Evolutionary conservation across 129 eudicot genomes (phyloP).

Genomic region (Heracleum sosnowskyi): DNA sequence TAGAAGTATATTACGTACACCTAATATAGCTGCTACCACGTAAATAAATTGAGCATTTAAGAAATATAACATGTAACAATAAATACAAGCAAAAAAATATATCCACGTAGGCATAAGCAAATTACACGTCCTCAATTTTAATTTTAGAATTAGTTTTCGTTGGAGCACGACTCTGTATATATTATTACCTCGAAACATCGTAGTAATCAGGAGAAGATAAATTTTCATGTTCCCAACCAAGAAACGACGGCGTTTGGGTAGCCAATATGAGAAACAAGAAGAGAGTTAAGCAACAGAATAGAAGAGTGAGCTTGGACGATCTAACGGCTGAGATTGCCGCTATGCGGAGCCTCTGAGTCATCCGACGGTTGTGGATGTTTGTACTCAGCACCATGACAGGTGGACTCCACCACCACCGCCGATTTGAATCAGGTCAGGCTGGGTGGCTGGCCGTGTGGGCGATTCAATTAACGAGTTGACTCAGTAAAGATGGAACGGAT

Average conservation of each 20-base stretch:
- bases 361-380: constrained; percentile 49
- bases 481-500: neutral
- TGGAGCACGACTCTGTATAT: too few relatives aligned
- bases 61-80: neutral
- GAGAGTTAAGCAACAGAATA: constrained; percentile 42
- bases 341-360: constrained; percentile 52
- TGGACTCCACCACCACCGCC: constrained; percentile 5
- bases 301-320: constrained; percentile 49
- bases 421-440: neutral
- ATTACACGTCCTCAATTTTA: too few relatives aligned
- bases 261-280: constrained; percentile 44
- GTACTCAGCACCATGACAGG: constrained; percentile 37
- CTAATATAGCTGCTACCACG: too few relatives aligned
- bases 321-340: constrained; percentile 53
- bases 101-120: neutral
- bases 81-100: neutral
- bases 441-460: neutral
- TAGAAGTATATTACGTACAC: too few relatives aligned
- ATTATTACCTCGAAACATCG: constrained; percentile 34
- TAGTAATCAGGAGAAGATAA: constrained; percentile 24
- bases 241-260: constrained; percentile 43
- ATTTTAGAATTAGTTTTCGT: too few relatives aligned
- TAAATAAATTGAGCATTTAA: neutral
- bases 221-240: constrained; percentile 42
- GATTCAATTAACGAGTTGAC: constrained; percentile 7